Evolutionary conservation across 371 early-diverging fungal genomes (phyloP).

Genomic region (Mortierella sp.): DNA sequence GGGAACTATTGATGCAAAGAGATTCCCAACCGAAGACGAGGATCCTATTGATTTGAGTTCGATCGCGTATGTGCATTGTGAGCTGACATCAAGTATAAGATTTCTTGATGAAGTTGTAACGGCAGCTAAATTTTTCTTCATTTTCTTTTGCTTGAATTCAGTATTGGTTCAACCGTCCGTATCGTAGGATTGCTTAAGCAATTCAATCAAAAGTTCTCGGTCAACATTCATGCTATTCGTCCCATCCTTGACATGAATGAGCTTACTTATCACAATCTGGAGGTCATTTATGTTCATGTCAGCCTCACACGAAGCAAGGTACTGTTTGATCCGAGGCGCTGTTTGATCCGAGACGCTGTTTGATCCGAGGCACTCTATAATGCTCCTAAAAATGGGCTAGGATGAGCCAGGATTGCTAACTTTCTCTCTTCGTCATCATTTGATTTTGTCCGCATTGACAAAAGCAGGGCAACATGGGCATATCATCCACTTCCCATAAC

Average conservation of each 20-base stretch:
- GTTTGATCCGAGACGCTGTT: constrained; percentile 41
- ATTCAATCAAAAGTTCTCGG: constrained; percentile 17
- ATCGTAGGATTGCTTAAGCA: constrained; percentile 29
- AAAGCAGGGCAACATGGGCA: background rate
- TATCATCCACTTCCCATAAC: constrained; percentile 9
- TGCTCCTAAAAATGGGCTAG: background rate
- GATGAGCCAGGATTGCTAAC: background rate
- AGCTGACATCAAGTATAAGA: background rate
- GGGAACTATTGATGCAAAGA: constrained; percentile 40
- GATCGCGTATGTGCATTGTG: constrained; percentile 23
- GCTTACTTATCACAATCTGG: constrained; percentile 39
- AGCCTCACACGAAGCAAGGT: constrained; percentile 42
- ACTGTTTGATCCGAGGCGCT: background rate
- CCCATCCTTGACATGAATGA: constrained; percentile 35
- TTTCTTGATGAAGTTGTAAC: background rate
- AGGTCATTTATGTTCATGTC: constrained; percentile 37
- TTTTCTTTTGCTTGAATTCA: background rate
- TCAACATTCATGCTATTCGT: constrained; percentile 30
- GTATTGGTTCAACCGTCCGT: constrained; percentile 25
- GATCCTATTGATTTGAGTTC: constrained; percentile 12
- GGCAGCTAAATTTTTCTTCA: background rate
- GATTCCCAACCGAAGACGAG: constrained; percentile 28
- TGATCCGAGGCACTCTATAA: background rate
- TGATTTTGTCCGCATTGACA: background rate
- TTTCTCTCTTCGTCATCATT: background rate